Conservation (phyloP, 2,329 filamentous ascomycete genomes). For the Westerdykella ornata region DNA sequence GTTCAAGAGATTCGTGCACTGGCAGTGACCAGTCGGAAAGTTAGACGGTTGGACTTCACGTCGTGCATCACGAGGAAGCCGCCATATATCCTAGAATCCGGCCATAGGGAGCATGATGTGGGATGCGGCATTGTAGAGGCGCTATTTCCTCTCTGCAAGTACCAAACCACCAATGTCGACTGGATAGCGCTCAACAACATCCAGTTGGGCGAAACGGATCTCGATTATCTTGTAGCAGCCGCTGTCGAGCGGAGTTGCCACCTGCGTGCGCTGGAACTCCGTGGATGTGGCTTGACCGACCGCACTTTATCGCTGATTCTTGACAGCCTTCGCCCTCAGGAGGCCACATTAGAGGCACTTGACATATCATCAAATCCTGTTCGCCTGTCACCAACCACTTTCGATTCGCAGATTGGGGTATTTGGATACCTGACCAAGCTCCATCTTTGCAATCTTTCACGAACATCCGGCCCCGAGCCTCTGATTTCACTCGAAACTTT, state of each 20-base stretch:
- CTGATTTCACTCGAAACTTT: slow-evolving; percentile 61
- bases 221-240: slow-evolving; percentile 62
- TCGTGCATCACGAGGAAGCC: slow-evolving; percentile 53
- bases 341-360: slow-evolving; percentile 59
- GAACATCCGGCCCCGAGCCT: slow-evolving; percentile 56
- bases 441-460: slow-evolving; percentile 58
- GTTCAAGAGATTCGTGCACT: slow-evolving; percentile 63
- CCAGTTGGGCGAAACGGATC: slow-evolving; percentile 61
- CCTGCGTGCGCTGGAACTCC: slow-evolving; percentile 61
- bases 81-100: slow-evolving; percentile 37
- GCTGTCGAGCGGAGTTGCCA: slow-evolving; percentile 59
- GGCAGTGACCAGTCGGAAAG: slow-evolving; percentile 57
- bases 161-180: slow-evolving; percentile 61
- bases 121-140: slow-evolving; percentile 65
- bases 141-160: slow-evolving; percentile 60
- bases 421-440: slow-evolving; percentile 61
- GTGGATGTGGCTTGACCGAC: slow-evolving; percentile 55
- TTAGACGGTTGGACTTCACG: slow-evolving; percentile 60
- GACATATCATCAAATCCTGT: slow-evolving; percentile 62
- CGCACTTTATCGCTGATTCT: slow-evolving; percentile 56
- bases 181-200: slow-evolving; percentile 66
- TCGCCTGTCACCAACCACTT: slow-evolving; percentile 56
- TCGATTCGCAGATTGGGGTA: slow-evolving; percentile 60
- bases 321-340: slow-evolving; percentile 58
- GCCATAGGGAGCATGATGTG: slow-evolving; percentile 49